Evolutionary conservation across 2,329 filamentous ascomycete species (phyloP).

Genomic region (Fusarium lateritium): DNA sequence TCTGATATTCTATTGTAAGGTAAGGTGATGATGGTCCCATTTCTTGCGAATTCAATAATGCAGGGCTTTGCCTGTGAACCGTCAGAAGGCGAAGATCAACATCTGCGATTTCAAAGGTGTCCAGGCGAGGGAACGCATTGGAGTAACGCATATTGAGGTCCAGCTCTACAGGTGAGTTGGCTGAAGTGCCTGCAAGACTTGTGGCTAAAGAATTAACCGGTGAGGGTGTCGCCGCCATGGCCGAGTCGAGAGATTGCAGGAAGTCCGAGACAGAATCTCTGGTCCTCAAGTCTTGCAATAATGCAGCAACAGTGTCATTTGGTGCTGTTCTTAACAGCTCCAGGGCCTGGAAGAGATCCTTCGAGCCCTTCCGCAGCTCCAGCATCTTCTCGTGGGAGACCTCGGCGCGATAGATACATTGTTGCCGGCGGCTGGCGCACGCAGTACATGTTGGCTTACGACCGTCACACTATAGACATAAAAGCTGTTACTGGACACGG

Average conservation of each 20-base stretch:
- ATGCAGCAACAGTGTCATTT: background rate
- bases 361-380: slow-evolving; percentile 17
- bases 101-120: background rate
- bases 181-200: background rate
- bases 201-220: background rate
- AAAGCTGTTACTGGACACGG: slow-evolving; percentile 6
- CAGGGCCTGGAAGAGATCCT: slow-evolving; percentile 16
- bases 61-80: background rate
- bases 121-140: background rate
- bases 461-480: slow-evolving; percentile 22
- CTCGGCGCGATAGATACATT: slow-evolving; percentile 27
- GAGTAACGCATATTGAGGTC: slow-evolving; percentile 23
- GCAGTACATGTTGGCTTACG: slow-evolving; percentile 27
- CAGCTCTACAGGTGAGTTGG: background rate
- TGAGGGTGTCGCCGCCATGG: rapidly evolving
- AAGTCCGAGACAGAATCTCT: slow-evolving; percentile 18
- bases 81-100: slow-evolving; percentile 15
- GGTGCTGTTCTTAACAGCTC: slow-evolving; percentile 15
- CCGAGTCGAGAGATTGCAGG: background rate
- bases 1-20: background rate
- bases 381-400: slow-evolving; percentile 22
- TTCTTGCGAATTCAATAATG: background rate
- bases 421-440: slow-evolving; percentile 23
- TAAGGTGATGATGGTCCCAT: background rate
- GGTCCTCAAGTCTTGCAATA: slow-evolving; percentile 4